Evolutionary conservation across 164 flowering plant species (phyloP).

Genomic region (Nymphaea thermarum): DNA sequence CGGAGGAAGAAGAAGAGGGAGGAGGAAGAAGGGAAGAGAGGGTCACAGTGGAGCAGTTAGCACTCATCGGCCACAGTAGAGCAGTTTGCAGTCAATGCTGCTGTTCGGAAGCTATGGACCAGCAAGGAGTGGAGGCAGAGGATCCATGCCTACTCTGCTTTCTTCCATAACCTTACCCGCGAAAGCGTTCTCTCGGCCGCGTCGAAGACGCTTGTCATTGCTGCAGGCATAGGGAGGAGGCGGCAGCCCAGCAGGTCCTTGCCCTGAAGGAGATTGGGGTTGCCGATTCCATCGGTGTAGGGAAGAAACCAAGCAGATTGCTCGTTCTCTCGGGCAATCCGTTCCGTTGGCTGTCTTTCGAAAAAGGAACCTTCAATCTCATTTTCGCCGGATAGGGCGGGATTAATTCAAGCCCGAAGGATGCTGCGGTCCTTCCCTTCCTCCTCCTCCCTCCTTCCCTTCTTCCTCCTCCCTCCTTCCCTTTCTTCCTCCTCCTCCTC

Average conservation of each 20-base stretch:
- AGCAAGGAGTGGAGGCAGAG: conserved; percentile 51
- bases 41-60: no score
- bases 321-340: conserved; percentile 37
- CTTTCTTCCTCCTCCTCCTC: no score
- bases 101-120: conserved; percentile 30
- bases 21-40: no score
- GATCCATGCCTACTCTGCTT: conserved; percentile 50
- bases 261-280: conserved; percentile 81
- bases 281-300: conserved; percentile 43
- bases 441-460: no score
- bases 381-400: conserved; percentile 53
- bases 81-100: not conserved
- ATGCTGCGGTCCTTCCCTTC: conserved; percentile 23
- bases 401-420: conserved; percentile 25
- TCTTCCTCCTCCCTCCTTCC: no score
- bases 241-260: conserved; percentile 31
- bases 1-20: no score
- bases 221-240: conserved; percentile 11
- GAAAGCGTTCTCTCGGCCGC: conserved; percentile 40
- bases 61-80: no score
- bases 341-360: conserved; percentile 26
- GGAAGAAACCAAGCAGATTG: conserved; percentile 47
- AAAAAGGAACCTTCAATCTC: conserved; percentile 52
- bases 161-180: conserved; percentile 70
- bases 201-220: conserved; percentile 35